Base-by-base conservation (phyloP, 2,329 filamentous ascomycete genomes). In the Penicillium sp. region DNA sequence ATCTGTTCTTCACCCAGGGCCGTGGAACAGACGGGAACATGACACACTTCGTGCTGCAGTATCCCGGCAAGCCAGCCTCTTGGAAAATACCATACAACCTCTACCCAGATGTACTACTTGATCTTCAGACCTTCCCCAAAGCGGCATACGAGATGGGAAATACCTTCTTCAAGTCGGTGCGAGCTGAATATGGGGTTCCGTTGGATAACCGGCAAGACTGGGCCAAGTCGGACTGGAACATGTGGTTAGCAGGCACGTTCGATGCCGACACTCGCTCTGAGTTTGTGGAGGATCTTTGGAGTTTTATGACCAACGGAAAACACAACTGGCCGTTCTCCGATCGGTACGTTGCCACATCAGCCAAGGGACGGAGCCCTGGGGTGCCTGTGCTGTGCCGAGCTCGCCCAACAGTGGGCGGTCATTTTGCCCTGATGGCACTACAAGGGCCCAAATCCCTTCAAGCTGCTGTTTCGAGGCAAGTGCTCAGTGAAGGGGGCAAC, bases 251-350 rank as follows among this genome's bases (percentile, higher is more conserved):
- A 13, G 67, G 57, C 17, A 66, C 64, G 2, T 61, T 67, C 31
- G 60, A 64, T 34, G 42, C 48, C 28, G 57, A 52, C 41, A 63
- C 64, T 6, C 61, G 64, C 6, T 53, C 57, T 22, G 57, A 64
- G 58, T 69, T 72, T 34, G 61, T 73, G 24, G 57, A 72, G 51
- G 67, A 72, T 45, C 53, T 72, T n/a, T 70, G 69, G 60, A 62
- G 61, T 0, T 74, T 67, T 49, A 66, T 73, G 55, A 65, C 62
- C 17, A 73, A 72, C 47, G 66, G 68, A 6, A 63, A 68, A 46
- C 72, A 73, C 49, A 62, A 62, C n/a, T 71, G 64, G 61, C 72
- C 72, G 0, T 74, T 75, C 48, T 66, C 69, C 29, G 71, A 73
- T 59, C 66, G 68, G 9, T 73, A 72, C 55, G 62, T 67, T 38